Evolutionary conservation across 2,329 filamentous ascomycete genomes (phyloP).

Genomic region (Ophiostoma triangulosporum): DNA sequence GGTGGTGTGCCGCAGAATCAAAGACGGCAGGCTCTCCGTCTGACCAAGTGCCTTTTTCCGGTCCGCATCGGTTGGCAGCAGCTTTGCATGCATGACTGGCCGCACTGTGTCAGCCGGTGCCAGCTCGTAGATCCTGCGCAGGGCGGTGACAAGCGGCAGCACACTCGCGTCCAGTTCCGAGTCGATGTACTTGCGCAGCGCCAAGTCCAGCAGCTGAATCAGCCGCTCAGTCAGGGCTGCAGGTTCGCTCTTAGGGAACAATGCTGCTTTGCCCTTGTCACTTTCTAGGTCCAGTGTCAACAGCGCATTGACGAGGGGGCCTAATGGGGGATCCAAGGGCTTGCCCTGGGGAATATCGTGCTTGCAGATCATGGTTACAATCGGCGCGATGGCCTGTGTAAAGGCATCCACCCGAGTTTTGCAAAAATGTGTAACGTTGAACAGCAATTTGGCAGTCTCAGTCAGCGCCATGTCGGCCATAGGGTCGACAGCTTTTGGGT

Average conservation of each 20-base stretch:
- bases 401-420: conserved; percentile 49
- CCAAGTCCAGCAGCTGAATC: conserved; percentile 54
- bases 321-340: conserved; percentile 60
- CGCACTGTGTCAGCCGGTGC: conserved; percentile 48
- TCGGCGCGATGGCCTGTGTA: conserved; percentile 50
- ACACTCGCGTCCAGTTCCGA: conserved; percentile 58
- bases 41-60: conserved; percentile 64
- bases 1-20: conserved; percentile 63
- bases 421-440: conserved; percentile 72
- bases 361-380: conserved; percentile 57
- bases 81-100: conserved; percentile 45
- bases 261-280: conserved; percentile 35
- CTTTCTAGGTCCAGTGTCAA: conserved; percentile 61
- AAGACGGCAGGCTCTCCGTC: conserved; percentile 59
- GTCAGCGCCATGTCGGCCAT: conserved; percentile 69
- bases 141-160: conserved; percentile 59
- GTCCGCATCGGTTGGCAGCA: conserved; percentile 69
- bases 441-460: conserved; percentile 77
- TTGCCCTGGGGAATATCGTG: conserved; percentile 42
- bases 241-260: conserved; percentile 54
- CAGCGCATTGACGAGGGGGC: conserved; percentile 63
- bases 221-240: conserved; percentile 50
- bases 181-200: conserved; percentile 49
- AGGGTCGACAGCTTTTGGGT: conserved; percentile 29
- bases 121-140: conserved; percentile 57